A percentile compares a stretch with the other conserved stretches of the same genome.
Conservation (phyloP, 306 rosid genomes). For the Cucumis sativus region Cucumber_9930_V3 NC_026657.2:20704001-20704500, state of each 20-base stretch:
- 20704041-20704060: neutral
- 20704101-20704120: constrained; percentile 2
- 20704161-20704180: constrained; percentile 13
- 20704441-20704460: neutral
- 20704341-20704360: constrained; percentile 43
- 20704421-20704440: neutral
- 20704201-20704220: constrained; percentile 82
- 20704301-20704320: constrained; percentile 53
- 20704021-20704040: neutral
- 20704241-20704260: constrained; percentile 72
- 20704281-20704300: constrained; percentile 72
- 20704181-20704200: constrained; percentile 88
- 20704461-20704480: constrained; percentile 5
- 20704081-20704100: neutral
- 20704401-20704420: neutral
- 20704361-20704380: constrained; percentile 64
- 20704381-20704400: neutral
- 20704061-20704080: neutral
- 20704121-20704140: constrained; percentile 5
- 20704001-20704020: neutral
- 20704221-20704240: constrained; percentile 69
- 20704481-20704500: constrained; percentile 44
- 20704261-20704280: constrained; percentile 56
- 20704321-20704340: constrained; percentile 52
- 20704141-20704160: constrained; percentile 19